Conservation (phyloP, 2,329 filamentous ascomycete genomes). For the Paecilomyces fulvus region DNA sequence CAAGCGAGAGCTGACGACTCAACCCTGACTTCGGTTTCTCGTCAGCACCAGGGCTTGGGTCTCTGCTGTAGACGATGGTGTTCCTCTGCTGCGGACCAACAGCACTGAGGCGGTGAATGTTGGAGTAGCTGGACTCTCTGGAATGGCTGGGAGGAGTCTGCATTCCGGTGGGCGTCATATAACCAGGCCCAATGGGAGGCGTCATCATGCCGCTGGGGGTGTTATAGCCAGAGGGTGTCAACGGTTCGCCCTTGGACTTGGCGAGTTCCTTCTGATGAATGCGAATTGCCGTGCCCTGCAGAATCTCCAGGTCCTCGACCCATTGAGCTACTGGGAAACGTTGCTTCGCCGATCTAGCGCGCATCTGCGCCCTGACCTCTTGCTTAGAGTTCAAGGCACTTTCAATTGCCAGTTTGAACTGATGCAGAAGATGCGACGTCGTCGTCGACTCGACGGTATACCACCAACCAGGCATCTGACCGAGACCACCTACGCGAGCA, state of each 20-base stretch:
- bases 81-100: slow-evolving; percentile 30
- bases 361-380: slow-evolving; percentile 52
- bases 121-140: slow-evolving; percentile 20
- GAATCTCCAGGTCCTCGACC: slow-evolving; percentile 55
- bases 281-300: slow-evolving; percentile 53
- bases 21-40: slow-evolving; percentile 23
- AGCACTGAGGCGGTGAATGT: slow-evolving; percentile 21
- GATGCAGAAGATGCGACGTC: slow-evolving; percentile 54
- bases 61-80: slow-evolving; percentile 32
- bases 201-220: slow-evolving; percentile 33
- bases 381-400: slow-evolving; percentile 50
- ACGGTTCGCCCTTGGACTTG: slow-evolving; percentile 22
- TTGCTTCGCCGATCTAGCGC: slow-evolving; percentile 56
- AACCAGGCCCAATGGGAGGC: slow-evolving; percentile 17
- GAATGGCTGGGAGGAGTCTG: slow-evolving; percentile 28
- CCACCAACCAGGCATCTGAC: slow-evolving; percentile 67
- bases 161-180: slow-evolving; percentile 18
- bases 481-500: slow-evolving; percentile 56
- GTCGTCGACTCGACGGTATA: slow-evolving; percentile 59
- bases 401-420: slow-evolving; percentile 58
- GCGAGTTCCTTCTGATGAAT: slow-evolving; percentile 41
- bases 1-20: slow-evolving; percentile 30
- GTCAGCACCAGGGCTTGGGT: slow-evolving; percentile 24
- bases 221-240: slow-evolving; percentile 34
- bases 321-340: slow-evolving; percentile 60